Conservation (phyloP, 768 basidiomycete species). For the Boletellus ananas region DNA sequence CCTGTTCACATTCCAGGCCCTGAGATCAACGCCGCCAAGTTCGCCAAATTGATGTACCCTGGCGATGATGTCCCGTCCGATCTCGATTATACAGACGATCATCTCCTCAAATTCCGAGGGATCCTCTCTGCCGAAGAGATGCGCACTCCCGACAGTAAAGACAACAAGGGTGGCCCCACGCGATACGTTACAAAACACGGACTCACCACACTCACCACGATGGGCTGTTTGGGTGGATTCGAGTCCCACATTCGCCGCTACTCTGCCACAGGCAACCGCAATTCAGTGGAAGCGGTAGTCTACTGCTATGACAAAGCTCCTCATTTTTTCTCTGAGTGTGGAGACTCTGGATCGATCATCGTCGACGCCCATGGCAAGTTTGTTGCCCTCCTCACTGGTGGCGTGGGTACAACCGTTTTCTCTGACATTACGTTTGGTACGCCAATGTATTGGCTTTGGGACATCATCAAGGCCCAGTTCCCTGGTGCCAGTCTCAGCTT, state of each 20-base stretch:
- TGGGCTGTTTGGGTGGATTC: constrained; percentile 10
- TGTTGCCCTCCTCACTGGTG: constrained; percentile 31
- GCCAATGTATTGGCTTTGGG: constrained; percentile 29
- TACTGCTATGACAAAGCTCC: constrained; percentile 9
- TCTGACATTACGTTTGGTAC: constrained; percentile 32
- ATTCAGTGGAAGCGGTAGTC: constrained; percentile 1
- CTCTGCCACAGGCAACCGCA: background rate
- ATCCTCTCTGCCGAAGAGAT: constrained; percentile 19
- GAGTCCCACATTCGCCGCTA: constrained; percentile 9
- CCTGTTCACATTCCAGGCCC: background rate
- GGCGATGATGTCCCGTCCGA: background rate
- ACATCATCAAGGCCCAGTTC: constrained; percentile 26
- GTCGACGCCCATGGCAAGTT: constrained; percentile 18
- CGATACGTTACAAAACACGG: constrained; percentile 14
- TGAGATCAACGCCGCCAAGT: background rate
- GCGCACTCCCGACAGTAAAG: constrained; percentile 16
- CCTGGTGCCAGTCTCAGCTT: background rate
- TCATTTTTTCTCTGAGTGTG: constrained; percentile 16
- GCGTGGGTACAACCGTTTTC: constrained; percentile 21
- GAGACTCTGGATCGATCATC: constrained; percentile 25
- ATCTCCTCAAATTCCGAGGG: background rate
- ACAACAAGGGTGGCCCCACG: constrained; percentile 21
- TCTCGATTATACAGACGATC: background rate
- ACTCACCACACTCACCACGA: constrained; percentile 2
- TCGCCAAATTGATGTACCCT: background rate